Base-by-base conservation (phyloP, 345 rosid genomes). In the Odontarrhena argentea region DNA sequence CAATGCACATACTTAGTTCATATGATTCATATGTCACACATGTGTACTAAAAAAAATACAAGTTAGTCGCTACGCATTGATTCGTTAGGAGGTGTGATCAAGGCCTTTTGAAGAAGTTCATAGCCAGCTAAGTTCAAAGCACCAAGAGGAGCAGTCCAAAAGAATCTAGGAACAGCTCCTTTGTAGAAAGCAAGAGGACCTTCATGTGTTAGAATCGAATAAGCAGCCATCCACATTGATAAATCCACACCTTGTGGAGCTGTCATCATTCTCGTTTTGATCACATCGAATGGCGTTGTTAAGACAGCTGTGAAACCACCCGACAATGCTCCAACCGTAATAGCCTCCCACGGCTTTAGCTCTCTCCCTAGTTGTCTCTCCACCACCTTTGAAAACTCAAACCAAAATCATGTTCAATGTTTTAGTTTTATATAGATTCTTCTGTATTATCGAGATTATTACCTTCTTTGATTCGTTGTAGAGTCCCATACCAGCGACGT, bases 91-190 rank as follows among this genome's bases (percentile, higher is more conserved):
- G 65, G 75, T 55, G 49, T 84, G 74, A 74, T 75, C 86, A 92
- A 71, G 56, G 96, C 86, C 74, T 85, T 92, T 82, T 82, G 83
- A 9, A 83, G 83, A 61, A 93, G 85, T 79, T 90, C 92, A 52
- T 93, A 93, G 46, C 97, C 98, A 1, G 97, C 98, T 51, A 93
- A 93, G 78, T 93, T 93, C 86, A 93, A 85, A 68, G 98, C 98
- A 3, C 98, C 97, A 12, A 93, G 76, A 4, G 98, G 98, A 55
- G 98, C 97, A 62, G 92, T 86, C 98, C 97, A 93, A 74, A 93
- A 87, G 73, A 93, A 93, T 22, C 97, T 76, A 1, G 98, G 98
- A 57, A 90, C 78, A 25, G 92, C 96, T 64, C 98, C 98, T 73
- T 93, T 93, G 46, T 89, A 93, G 22, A 90, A 76, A 46, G 90